These are phyloP conservation scores for Alnus glutinosa DNA, from an alignment of 306 rosid species.

Conservation along the genomic window DNA sequence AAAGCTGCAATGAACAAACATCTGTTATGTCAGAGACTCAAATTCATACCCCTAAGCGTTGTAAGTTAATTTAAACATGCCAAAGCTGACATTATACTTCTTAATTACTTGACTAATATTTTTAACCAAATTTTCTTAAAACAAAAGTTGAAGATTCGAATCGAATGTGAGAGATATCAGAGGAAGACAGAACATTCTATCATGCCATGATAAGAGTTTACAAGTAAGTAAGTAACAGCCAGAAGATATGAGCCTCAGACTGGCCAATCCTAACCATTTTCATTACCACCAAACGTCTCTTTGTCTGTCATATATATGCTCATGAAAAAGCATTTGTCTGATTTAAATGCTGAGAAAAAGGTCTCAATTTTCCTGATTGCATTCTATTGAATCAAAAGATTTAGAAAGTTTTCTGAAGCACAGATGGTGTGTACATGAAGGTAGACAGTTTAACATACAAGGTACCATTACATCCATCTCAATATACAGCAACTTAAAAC, in stretches of 20 bases:
- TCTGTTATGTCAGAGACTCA: neutral
- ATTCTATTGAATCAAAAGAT: neutral
- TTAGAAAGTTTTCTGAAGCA: neutral
- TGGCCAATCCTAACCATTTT: neutral
- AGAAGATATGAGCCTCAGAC: neutral
- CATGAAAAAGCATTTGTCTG: neutral
- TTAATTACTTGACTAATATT: too few species aligned
- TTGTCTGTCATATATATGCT: neutral
- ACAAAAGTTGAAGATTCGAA: neutral
- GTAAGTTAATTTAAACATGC: neutral
- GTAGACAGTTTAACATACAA: neutral
- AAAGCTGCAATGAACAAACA: conserved; percentile 43
- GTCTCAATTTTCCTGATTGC: neutral
- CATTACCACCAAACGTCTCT: neutral
- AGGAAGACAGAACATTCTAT: neutral
- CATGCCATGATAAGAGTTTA: neutral
- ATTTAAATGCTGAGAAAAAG: neutral
- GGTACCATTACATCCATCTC: neutral
- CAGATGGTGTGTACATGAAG: neutral
- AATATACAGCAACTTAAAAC: neutral
- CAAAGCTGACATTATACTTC: neutral
- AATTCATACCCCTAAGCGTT: neutral
- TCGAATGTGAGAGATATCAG: neutral
- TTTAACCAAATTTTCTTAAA: neutral
- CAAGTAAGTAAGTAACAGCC: neutral